Evolutionary conservation across 2,329 filamentous ascomycete species (phyloP).

Genomic region (Verticillium alfalfae): DNA sequence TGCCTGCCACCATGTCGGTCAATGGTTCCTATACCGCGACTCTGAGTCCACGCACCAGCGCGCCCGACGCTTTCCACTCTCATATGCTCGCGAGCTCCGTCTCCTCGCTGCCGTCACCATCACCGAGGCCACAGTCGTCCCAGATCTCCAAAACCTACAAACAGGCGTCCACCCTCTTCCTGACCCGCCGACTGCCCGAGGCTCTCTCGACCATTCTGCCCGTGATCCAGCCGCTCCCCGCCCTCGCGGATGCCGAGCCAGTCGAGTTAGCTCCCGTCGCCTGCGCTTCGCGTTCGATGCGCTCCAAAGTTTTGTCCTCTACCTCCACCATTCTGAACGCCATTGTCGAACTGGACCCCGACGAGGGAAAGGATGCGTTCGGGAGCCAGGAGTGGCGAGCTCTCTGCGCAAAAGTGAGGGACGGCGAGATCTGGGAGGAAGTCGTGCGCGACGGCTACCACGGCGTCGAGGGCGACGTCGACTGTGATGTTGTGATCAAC

Average conservation of each 20-base stretch:
- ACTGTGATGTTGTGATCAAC: conserved; percentile 90
- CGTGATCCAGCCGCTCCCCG: conserved; percentile 60
- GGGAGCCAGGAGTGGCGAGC: conserved; percentile 80
- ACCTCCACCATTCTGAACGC: conserved; percentile 90
- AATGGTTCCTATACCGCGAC: conserved; percentile 35
- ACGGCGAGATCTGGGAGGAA: conserved; percentile 92
- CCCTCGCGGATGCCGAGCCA: conserved; percentile 36
- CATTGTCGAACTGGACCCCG: conserved; percentile 79
- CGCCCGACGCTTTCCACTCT: conserved; percentile 40
- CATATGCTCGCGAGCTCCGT: conserved; percentile 58
- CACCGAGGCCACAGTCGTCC: conserved; percentile 55
- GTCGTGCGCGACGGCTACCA: conserved; percentile 84
- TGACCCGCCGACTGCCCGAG: conserved; percentile 89
- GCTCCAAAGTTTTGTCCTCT: conserved; percentile 96
- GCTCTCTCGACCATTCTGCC: conserved; percentile 80
- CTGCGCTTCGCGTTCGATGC: conserved; percentile 71
- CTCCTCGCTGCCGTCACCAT: conserved; percentile 57
- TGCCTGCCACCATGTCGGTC: conserved; percentile 33
- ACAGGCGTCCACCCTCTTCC: conserved; percentile 87
- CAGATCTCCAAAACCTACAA: conserved; percentile 90
- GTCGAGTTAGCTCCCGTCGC: conserved; percentile 67
- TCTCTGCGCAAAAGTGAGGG: conserved; percentile 76
- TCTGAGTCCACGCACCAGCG: conserved; percentile 34
- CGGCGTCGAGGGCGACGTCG: conserved; percentile 82
- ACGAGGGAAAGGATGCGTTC: conserved; percentile 86